Evolutionary conservation across 2,329 filamentous ascomycete species (phyloP).

Genomic region (Pseudogymnoascus sp.): DNA sequence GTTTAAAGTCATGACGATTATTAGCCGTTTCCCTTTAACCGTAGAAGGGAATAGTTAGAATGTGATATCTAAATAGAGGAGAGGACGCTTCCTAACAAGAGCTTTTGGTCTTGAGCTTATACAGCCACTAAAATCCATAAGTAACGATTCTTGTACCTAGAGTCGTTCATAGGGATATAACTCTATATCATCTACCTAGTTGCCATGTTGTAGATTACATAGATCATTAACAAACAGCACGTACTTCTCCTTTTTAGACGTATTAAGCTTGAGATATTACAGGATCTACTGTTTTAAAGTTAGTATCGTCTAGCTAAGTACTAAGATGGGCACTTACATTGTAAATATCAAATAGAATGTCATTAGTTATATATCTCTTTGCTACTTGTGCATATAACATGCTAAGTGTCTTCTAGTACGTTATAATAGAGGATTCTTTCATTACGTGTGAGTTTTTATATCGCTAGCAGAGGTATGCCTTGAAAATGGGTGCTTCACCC

Average conservation of each 20-base stretch:
- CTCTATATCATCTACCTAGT: slow-evolving; percentile 20
- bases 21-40: slow-evolving; percentile 14
- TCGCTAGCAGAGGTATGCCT: slow-evolving; percentile 20
- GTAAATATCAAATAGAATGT: slow-evolving; percentile 18
- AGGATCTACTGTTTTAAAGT: slow-evolving; percentile 18
- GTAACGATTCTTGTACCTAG: slow-evolving; percentile 18
- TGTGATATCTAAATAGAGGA: slow-evolving; percentile 24
- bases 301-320: slow-evolving; percentile 8
- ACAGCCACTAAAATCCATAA: slow-evolving; percentile 20
- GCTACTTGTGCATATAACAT: slow-evolving; percentile 17
- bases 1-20: slow-evolving; percentile 20
- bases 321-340: slow-evolving; percentile 15
- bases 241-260: slow-evolving; percentile 21
- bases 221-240: slow-evolving; percentile 22
- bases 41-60: slow-evolving; percentile 22
- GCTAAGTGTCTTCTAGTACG: slow-evolving; percentile 20
- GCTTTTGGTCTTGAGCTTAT: slow-evolving; percentile 22
- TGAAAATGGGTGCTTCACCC: slow-evolving; percentile 18
- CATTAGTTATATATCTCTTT: slow-evolving; percentile 15
- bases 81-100: slow-evolving; percentile 17
- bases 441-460: slow-evolving; percentile 19
- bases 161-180: slow-evolving; percentile 24
- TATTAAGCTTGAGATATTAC: slow-evolving; percentile 16
- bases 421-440: slow-evolving; percentile 18
- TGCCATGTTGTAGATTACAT: slow-evolving; percentile 19